Conservation (phyloP, 2,329 filamentous ascomycete species). For the Cercospora zeae-maydis region DNA sequence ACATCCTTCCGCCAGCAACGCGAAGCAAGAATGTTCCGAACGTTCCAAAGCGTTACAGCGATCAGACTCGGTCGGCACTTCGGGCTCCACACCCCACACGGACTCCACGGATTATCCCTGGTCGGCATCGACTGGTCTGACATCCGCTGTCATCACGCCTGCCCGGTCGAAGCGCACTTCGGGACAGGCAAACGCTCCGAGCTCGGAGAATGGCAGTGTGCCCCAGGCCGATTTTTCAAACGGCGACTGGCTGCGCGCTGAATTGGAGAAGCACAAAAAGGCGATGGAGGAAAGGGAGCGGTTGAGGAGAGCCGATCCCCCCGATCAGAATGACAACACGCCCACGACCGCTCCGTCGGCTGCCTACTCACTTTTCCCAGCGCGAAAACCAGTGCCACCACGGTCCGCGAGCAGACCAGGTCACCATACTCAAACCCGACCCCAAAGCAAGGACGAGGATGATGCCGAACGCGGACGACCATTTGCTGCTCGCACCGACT, state of each 20-base stretch:
- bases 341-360: conserved; percentile 7
- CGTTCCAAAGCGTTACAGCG: conserved; percentile 27
- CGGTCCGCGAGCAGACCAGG: conserved; percentile 19
- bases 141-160: conserved; percentile 42
- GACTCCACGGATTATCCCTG: conserved; percentile 41
- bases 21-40: conserved; percentile 34
- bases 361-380: conserved; percentile 21
- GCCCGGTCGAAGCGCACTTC: conserved; percentile 43
- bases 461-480: conserved; percentile 11
- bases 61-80: conserved; percentile 30
- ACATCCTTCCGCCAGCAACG: conserved; percentile 32
- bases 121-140: conserved; percentile 42
- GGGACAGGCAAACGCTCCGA: conserved; percentile 32
- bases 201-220: conserved; percentile 27
- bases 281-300: conserved; percentile 24
- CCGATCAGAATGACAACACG: conserved; percentile 9
- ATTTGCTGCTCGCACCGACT: conserved; percentile 12
- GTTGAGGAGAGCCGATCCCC: conserved; percentile 15
- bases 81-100: conserved; percentile 43
- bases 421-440: conserved; percentile 7
- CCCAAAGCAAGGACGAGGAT: conserved; percentile 5
- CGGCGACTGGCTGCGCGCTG: conserved; percentile 45
- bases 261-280: conserved; percentile 40
- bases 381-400: conserved; percentile 29
- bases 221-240: conserved; percentile 40